Conservation (phyloP, 208 protist species). For the Blechomonas ayalai region DNA sequence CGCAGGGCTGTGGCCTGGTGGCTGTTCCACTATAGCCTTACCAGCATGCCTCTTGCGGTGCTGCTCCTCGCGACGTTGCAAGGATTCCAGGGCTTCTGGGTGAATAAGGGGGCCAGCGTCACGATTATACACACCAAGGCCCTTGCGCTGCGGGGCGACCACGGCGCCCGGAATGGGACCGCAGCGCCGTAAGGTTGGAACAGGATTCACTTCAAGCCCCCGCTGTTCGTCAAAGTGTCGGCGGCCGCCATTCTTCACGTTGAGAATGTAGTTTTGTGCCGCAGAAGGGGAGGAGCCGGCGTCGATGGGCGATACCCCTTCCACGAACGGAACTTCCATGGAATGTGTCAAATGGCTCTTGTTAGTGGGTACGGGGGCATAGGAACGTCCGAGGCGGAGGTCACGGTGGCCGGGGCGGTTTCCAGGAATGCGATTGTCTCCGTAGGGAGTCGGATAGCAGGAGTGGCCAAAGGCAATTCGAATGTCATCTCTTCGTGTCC, state of each 20-base stretch:
- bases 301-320: conserved; percentile 1
- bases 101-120: too few species aligned
- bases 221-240: conserved; percentile 61
- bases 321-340: conserved; percentile 24
- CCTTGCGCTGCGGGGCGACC: conserved; percentile 4
- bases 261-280: conserved; percentile 44
- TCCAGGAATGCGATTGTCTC: conserved; percentile 59
- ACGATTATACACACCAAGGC: conserved; percentile 12
- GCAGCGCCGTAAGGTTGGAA: conserved; percentile 14
- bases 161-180: neutral
- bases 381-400: conserved; percentile 12
- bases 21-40: conserved; percentile 40
- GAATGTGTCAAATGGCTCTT: conserved; percentile 30
- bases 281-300: conserved; percentile 9
- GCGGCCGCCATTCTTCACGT: conserved; percentile 48
- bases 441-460: conserved; percentile 56
- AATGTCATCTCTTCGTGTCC: conserved; percentile 57
- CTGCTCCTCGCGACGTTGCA: conserved; percentile 6
- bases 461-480: conserved; percentile 61
- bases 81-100: conserved; percentile 13
- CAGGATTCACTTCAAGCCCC: conserved; percentile 29
- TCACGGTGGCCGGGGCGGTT: conserved; percentile 45
- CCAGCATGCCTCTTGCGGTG: neutral
- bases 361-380: conserved; percentile 24
- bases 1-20: conserved; percentile 35